Evolutionary conservation across 2,329 filamentous ascomycete species (phyloP), one percentile per base, ranked within the genome.

Genomic region (Colletotrichum incanum): DNA sequence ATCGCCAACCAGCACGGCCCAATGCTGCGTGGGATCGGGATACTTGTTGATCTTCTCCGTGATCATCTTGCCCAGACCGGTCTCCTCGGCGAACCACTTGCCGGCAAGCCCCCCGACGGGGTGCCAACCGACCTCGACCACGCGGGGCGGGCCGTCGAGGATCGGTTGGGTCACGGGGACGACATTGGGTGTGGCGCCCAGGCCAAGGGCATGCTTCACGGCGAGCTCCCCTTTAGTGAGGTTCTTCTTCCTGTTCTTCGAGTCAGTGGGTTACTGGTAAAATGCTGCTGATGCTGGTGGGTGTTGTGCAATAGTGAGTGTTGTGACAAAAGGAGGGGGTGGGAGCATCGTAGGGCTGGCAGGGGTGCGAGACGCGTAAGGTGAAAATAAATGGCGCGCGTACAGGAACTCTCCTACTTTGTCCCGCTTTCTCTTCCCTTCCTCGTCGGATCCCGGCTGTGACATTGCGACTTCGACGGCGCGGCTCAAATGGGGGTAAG

Each of bases 21-120:
- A 90, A 75, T 90, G 88, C 79, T 90, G 88, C 5, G 87, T 89
- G 4, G 88, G 88, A 76, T 90, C 88, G 0, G 88, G 88, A 73
- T 87, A 89, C 68, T 81, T 83, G 75, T 87, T 84, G 65, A 88
- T 85, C 73, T 84, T 86, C 56, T 88, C 85, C 0, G 86, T 89
- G 71, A 90, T 90, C 81, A 87, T 80, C 78, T 86, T 87, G 3
- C 88, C 88, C 28, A 90, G 76, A 0, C 86, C 85, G 0, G 87
- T 89, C 76, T 87, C 81, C 65, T 90, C 87, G 18, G 88, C 87
- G 62, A 90, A 87, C 88, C 88, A 90, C 75, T 88, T 89, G 50
- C 88, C 88, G 0, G 86, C 86, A 23, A 86, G 79, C 0, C 88
- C 88, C 20, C 84, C 87, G 8, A 90, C 87, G 1, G 88, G 88